phyloP scores from a whole-genome alignment of 2,329 filamentous ascomycete species.

The Cylindrodendrum hubeiense region DNA sequence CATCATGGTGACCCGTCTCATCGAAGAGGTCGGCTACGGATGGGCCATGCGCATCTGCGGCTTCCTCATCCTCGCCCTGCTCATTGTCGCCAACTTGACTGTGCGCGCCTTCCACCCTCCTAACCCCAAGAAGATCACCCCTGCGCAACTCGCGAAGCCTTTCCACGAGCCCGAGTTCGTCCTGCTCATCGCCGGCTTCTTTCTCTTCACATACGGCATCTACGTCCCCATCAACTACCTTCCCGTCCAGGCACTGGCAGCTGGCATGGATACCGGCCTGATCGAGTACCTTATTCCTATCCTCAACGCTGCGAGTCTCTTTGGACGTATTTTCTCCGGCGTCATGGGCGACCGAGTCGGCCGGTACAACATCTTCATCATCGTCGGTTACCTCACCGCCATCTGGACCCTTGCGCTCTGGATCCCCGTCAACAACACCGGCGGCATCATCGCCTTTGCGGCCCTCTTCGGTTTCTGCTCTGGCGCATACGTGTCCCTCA shows the following conservation, averaged over 20 bases:
- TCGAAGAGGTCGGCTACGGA: constrained; percentile 49
- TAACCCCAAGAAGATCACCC: constrained; percentile 44
- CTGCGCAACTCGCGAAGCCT: constrained; percentile 47
- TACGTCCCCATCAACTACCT: constrained; percentile 55
- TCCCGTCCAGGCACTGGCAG: constrained; percentile 46
- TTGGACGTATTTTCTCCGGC: constrained; percentile 52
- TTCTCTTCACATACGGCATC: constrained; percentile 51
- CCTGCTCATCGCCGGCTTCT: constrained; percentile 47
- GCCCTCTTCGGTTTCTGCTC: constrained; percentile 58
- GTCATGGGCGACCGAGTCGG: constrained; percentile 52
- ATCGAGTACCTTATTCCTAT: constrained; percentile 53
- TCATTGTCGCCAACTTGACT: constrained; percentile 49
- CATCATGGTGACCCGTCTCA: constrained; percentile 54
- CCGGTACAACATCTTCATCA: constrained; percentile 57
- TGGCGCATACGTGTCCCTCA: constrained; percentile 56
- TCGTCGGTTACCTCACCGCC: constrained; percentile 59
- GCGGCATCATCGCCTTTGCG: constrained; percentile 53
- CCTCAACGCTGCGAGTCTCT: constrained; percentile 53
- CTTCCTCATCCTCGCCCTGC: constrained; percentile 52
- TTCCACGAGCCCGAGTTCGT: constrained; percentile 49
- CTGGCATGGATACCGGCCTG: constrained; percentile 45
- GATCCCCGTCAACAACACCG: constrained; percentile 50
- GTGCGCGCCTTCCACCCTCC: constrained; percentile 44
- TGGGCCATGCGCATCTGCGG: constrained; percentile 56
- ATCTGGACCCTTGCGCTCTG: constrained; percentile 58